phyloP scores from a whole-genome alignment of 2,329 filamentous ascomycete genomes.

The Fusarium fujikuroi region DNA sequence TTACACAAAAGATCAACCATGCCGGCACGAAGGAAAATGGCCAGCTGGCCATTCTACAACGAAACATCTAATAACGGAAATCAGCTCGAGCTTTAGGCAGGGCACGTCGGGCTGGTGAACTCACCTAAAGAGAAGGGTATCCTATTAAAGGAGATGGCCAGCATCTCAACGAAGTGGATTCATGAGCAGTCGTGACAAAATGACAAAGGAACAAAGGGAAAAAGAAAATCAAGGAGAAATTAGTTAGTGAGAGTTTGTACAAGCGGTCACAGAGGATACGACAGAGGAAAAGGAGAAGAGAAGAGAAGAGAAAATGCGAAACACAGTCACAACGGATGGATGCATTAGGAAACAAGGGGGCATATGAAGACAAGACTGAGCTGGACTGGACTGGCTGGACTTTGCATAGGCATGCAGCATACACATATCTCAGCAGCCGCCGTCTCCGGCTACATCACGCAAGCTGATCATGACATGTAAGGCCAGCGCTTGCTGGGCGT shows the following conservation, averaged over 20 bases:
- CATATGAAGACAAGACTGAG: conserved; percentile 26
- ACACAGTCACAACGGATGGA: conserved; percentile 21
- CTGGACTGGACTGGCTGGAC: neutral
- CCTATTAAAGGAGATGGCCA: conserved; percentile 48
- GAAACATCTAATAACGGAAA: conserved; percentile 51
- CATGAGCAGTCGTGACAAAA: conserved; percentile 35
- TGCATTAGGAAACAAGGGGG: conserved; percentile 20
- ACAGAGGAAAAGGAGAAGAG: conserved; percentile 20
- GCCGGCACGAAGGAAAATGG: conserved; percentile 45
- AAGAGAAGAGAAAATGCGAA: conserved; percentile 21
- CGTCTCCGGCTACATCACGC: conserved; percentile 10
- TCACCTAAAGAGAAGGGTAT: conserved; percentile 44
- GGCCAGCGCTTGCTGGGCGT: conserved; percentile 35
- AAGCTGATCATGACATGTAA: neutral
- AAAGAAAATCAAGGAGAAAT: conserved; percentile 14
- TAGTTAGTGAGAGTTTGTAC: conserved; percentile 11
- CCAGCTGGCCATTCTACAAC: conserved; percentile 56
- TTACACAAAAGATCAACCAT: conserved; percentile 47
- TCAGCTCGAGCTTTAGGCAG: conserved; percentile 6
- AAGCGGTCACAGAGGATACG: conserved; percentile 15
- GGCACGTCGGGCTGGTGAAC: neutral
- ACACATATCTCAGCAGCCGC: conserved; percentile 24
- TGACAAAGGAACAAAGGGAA: conserved; percentile 29
- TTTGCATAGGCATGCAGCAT: neutral
- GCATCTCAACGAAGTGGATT: conserved; percentile 50